A percentile compares a stretch with the other conserved stretches of the same genome.
These are phyloP conservation scores for sorghum (Sorghum bicolor) DNA, from an alignment of 176 grass and related monocot species.

Conservation along the genomic window DNA sequence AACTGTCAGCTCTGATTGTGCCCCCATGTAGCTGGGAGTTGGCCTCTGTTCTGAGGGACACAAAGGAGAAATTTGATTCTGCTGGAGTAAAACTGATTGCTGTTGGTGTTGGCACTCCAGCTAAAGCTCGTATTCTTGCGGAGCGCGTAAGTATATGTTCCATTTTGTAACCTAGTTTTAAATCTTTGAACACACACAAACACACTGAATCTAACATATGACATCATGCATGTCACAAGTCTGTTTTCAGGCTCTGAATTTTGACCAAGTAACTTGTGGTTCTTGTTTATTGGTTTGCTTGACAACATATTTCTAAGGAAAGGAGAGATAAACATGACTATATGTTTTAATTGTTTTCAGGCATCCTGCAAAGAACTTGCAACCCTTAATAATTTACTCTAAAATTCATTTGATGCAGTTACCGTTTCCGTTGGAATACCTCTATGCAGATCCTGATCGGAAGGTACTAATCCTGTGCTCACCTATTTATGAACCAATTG, in stretches of 20 bases:
- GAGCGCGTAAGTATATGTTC: slow-evolving; percentile 43
- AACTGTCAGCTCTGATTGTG: slow-evolving; percentile 11
- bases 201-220: not conserved
- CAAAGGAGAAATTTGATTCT: slow-evolving; percentile 69
- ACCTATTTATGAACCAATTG: not conserved
- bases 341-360: not conserved
- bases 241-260: not conserved
- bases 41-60: slow-evolving; percentile 62
- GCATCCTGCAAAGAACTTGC: not conserved
- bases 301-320: not conserved
- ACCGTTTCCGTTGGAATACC: slow-evolving; percentile 80
- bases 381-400: not conserved
- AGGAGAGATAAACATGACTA: not conserved
- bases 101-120: slow-evolving; percentile 63
- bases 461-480: slow-evolving; percentile 44
- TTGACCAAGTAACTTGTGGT: not conserved
- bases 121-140: slow-evolving; percentile 73
- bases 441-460: slow-evolving; percentile 82
- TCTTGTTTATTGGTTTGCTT: not conserved
- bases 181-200: not conserved
- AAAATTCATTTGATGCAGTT: slow-evolving; percentile 51
- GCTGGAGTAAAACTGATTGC: slow-evolving; percentile 67
- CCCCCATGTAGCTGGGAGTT: slow-evolving; percentile 66
- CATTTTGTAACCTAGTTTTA: not conserved
- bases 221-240: not conserved